Evolutionary conservation across 371 early-diverging fungal species (phyloP).

Genomic region (Haplosporangium sp.): DNA sequence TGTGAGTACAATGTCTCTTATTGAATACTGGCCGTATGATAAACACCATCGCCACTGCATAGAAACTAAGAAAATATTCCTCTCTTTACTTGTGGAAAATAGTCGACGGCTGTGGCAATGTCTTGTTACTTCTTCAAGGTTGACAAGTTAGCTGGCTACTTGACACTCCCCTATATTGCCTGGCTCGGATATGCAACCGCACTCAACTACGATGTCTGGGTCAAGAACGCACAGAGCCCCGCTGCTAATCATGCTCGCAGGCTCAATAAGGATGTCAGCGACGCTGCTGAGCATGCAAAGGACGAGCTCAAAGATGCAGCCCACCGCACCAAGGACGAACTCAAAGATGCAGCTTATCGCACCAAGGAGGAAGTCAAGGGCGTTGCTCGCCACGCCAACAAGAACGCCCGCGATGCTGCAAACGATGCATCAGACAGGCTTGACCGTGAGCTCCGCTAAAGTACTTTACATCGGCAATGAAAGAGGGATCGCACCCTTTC

Average conservation of each 20-base stretch:
- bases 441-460: slow-evolving; percentile 44
- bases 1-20: slow-evolving; percentile 13
- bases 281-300: slow-evolving; percentile 35
- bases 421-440: slow-evolving; percentile 34
- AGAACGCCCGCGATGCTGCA: slow-evolving; percentile 20
- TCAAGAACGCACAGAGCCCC: slow-evolving; percentile 36
- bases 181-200: slow-evolving; percentile 53
- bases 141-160: slow-evolving; percentile 38
- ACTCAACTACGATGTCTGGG: slow-evolving; percentile 48
- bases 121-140: slow-evolving; percentile 49
- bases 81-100: background rate
- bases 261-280: slow-evolving; percentile 35
- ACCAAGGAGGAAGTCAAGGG: slow-evolving; percentile 35
- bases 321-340: slow-evolving; percentile 24
- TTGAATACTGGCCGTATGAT: no score
- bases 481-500: no score
- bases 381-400: slow-evolving; percentile 28
- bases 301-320: slow-evolving; percentile 22
- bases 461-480: background rate
- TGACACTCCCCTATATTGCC: slow-evolving; percentile 45
- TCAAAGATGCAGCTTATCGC: slow-evolving; percentile 36
- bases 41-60: background rate
- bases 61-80: background rate
- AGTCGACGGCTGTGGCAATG: slow-evolving; percentile 30
- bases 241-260: slow-evolving; percentile 46